phyloP scores from a whole-genome alignment of 2,329 filamentous ascomycete genomes.

The Neofusicoccum umdonicola region DNA sequence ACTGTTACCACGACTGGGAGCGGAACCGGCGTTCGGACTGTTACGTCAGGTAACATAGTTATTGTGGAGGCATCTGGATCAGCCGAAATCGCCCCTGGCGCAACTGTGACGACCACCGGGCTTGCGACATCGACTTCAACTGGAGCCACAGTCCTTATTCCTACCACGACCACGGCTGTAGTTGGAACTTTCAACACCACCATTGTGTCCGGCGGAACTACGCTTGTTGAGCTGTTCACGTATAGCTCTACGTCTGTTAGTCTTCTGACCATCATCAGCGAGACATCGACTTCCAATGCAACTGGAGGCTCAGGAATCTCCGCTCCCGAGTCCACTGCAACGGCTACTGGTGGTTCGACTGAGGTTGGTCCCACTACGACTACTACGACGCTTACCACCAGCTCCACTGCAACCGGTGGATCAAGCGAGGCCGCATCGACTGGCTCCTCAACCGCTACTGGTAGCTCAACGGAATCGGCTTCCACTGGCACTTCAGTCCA shows the following conservation, averaged over 20 bases:
- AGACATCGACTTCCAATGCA: slow-evolving; percentile 14
- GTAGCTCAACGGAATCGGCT: not conserved
- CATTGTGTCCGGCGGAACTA: not conserved
- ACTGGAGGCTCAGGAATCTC: slow-evolving; percentile 21
- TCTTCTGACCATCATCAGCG: slow-evolving; percentile 4
- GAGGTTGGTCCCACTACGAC: not conserved
- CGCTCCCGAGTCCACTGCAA: not conserved
- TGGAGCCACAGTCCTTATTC: not conserved
- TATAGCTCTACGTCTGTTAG: slow-evolving; percentile 1
- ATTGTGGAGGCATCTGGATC: slow-evolving; percentile 5
- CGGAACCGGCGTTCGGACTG: not conserved
- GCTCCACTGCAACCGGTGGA: not conserved
- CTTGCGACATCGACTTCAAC: not conserved
- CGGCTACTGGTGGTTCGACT: not conserved
- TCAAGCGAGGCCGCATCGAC: not conserved
- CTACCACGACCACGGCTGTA: not conserved
- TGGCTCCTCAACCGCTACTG: slow-evolving; percentile 3
- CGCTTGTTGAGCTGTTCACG: not conserved
- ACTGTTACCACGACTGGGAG: not conserved
- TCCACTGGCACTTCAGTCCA: not conserved
- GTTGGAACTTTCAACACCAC: not conserved
- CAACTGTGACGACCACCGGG: not conserved
- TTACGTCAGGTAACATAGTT: slow-evolving; percentile 1
- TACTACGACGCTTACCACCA: not conserved
- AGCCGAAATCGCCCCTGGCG: not conserved